These are phyloP conservation scores for Gremmenia infestans DNA, from an alignment of 2,329 filamentous ascomycete genomes.

Conservation along the genomic window DNA sequence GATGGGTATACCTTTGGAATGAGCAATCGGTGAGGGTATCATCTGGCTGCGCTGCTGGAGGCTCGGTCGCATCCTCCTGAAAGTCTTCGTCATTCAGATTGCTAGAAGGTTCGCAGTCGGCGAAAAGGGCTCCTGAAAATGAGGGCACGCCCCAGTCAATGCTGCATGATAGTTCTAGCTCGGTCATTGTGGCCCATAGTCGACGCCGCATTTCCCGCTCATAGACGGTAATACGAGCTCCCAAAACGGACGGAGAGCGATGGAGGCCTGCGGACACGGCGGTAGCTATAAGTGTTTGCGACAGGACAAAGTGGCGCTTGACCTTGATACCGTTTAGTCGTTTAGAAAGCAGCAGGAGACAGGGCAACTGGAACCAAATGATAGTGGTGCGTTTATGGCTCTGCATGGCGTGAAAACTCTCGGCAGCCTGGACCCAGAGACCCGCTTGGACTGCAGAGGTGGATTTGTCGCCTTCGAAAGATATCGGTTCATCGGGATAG, in stretches of 20 bases:
- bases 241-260: background rate
- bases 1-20: background rate
- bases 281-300: background rate
- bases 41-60: background rate
- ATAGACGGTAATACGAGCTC: background rate
- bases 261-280: background rate
- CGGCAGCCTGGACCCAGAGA: background rate
- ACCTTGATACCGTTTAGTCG: background rate
- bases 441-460: background rate
- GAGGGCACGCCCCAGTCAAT: background rate
- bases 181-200: slow-evolving; percentile 1
- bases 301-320: background rate
- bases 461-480: background rate
- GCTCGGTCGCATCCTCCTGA: background rate
- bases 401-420: background rate
- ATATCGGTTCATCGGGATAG: background rate
- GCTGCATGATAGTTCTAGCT: background rate
- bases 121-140: background rate
- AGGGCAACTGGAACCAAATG: background rate
- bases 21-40: background rate
- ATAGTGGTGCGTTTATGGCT: background rate
- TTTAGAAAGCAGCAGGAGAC: background rate
- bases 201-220: slow-evolving; percentile 5
- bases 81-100: background rate
- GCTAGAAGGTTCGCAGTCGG: background rate